These are phyloP conservation scores for Fraxinus floribunda DNA, from an alignment of 305 asterid genomes.

Conservation along the genomic window DNA sequence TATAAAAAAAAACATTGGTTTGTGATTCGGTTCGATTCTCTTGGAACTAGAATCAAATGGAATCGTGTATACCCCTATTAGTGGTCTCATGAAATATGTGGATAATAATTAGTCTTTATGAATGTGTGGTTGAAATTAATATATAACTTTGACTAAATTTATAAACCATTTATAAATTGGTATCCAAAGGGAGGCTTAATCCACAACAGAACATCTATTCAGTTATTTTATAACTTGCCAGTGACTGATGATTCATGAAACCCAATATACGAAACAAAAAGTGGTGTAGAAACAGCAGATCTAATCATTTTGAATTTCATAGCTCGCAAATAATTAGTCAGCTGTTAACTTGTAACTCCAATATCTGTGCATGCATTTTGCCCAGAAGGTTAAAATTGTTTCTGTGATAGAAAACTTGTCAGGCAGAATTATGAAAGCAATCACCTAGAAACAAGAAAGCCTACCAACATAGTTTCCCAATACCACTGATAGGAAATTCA, in stretches of 20 bases:
- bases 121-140: background rate
- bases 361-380: slow-evolving; percentile 1
- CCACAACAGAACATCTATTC: slow-evolving; percentile 4
- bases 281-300: background rate
- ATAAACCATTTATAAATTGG: background rate
- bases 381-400: background rate
- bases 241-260: background rate
- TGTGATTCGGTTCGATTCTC: background rate
- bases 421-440: background rate
- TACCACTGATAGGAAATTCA: background rate
- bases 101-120: background rate
- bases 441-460: background rate
- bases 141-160: background rate
- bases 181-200: background rate
- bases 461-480: background rate
- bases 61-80: background rate
- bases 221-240: background rate
- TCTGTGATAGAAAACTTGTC: background rate
- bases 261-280: background rate
- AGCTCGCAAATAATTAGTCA: background rate
- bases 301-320: background rate
- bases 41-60: background rate
- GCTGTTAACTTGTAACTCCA: background rate
- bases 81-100: background rate
- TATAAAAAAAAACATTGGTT: background rate